These are phyloP conservation scores for Silene noctiflora DNA, from an alignment of 179 eudicot genomes.

Conservation along the genomic window DNA sequence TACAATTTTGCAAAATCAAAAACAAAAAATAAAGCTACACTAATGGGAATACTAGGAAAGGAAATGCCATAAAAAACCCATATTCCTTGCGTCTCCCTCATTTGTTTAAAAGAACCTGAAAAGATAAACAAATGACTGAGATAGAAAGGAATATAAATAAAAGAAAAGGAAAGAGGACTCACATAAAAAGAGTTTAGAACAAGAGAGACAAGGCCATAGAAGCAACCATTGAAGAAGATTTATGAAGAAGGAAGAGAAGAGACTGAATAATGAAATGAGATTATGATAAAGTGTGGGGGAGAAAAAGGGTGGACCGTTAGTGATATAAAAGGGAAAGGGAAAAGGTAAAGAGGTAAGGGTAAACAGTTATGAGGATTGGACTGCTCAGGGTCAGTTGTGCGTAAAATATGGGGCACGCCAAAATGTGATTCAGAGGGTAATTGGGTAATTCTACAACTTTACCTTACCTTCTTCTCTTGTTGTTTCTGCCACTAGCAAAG, in stretches of 20 bases:
- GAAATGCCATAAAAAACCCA: too few relatives aligned
- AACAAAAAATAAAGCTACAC: too few relatives aligned
- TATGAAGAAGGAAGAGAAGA: background rate
- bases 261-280: too few relatives aligned
- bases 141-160: background rate
- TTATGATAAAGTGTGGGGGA: background rate
- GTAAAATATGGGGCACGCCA: conserved; percentile 23
- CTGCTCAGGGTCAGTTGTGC: conserved; percentile 18
- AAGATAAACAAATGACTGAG: background rate
- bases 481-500: too few relatives aligned
- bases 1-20: too few relatives aligned
- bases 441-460: background rate
- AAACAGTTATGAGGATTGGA: conserved; percentile 24
- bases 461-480: too few relatives aligned
- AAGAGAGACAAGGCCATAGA: background rate
- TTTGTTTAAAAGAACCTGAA: background rate
- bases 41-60: too few relatives aligned
- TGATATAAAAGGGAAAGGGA: background rate
- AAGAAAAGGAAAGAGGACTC: background rate
- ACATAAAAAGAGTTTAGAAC: background rate
- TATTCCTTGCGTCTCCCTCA: too few relatives aligned
- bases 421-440: conserved; percentile 1
- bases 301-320: background rate
- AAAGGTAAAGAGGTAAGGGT: background rate
- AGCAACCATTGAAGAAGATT: background rate